Conservation (phyloP, 1,284 basidiomycete species). For the Gymnopus androsaceus region DNA sequence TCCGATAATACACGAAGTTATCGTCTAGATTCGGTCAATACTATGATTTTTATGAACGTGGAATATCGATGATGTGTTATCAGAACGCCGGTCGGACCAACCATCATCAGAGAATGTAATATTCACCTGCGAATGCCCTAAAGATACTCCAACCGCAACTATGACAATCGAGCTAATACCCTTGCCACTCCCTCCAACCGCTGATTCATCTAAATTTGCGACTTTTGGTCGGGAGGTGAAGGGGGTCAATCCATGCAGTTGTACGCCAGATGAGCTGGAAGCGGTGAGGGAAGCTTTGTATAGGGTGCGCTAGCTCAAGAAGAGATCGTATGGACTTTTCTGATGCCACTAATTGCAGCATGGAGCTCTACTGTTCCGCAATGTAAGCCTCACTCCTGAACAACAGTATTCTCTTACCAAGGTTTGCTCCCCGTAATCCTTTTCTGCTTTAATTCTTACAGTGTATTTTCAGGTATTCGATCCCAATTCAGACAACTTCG, state of each 20-base stretch:
- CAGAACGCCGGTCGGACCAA: too few relatives aligned
- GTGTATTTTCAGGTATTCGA: constrained; percentile 71
- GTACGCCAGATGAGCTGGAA: constrained; percentile 47
- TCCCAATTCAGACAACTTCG: constrained; percentile 70
- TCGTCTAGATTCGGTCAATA: too few relatives aligned
- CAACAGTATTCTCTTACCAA: constrained; percentile 84
- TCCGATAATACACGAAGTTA: too few relatives aligned
- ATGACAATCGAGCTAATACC: constrained; percentile 44
- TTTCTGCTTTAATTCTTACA: too few relatives aligned
- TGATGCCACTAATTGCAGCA: constrained; percentile 63
- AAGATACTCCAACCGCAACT: too few relatives aligned
- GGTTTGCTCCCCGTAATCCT: constrained; percentile 44
- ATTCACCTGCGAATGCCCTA: too few relatives aligned
- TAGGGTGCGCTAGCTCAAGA: constrained; percentile 44
- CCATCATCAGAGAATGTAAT: too few relatives aligned
- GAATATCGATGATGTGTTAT: too few relatives aligned
- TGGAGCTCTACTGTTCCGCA: constrained; percentile 72
- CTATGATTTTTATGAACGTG: too few relatives aligned
- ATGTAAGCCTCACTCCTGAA: constrained; percentile 71
- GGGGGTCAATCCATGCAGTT: constrained; percentile 44
- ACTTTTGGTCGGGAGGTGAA: constrained; percentile 52
- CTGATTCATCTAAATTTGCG: constrained; percentile 44
- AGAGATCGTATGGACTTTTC: background rate
- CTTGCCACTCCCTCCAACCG: constrained; percentile 46
- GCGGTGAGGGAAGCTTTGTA: constrained; percentile 68